Evolutionary conservation across 225 moss, liverwort and hornwort genomes (phyloP).

Genomic region (Thuidium tamariscinum): DNA sequence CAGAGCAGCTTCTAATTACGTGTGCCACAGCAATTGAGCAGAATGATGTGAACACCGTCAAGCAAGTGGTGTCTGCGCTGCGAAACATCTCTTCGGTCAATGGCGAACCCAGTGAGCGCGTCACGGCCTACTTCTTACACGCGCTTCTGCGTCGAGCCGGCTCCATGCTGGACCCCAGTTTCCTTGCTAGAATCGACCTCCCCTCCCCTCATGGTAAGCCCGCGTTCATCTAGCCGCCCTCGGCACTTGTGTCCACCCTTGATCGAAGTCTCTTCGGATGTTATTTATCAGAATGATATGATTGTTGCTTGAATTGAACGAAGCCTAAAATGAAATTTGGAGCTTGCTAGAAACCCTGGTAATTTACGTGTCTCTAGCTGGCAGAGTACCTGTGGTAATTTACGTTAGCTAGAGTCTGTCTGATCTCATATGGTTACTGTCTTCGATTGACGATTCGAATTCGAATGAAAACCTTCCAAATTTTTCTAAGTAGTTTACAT

Average conservation of each 20-base stretch:
- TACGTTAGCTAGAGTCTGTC: neutral
- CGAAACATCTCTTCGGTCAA: conserved; percentile 29
- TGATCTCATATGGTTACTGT: neutral
- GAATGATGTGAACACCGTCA: conserved; percentile 31
- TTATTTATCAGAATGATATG: neutral
- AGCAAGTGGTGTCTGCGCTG: conserved; percentile 41
- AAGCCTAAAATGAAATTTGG: neutral
- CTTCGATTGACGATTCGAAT: neutral
- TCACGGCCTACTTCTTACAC: conserved; percentile 47
- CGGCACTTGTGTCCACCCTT: neutral
- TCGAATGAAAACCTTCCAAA: neutral
- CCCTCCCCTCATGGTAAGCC: conserved; percentile 15
- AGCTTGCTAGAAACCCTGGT: neutral
- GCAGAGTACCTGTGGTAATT: too few species aligned
- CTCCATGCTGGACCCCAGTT: conserved; percentile 13
- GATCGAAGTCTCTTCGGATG: neutral
- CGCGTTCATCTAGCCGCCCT: neutral
- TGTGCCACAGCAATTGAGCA: conserved; percentile 62
- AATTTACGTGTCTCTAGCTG: neutral
- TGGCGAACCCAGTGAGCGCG: conserved; percentile 71
- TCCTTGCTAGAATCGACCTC: neutral
- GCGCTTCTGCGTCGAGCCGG: conserved; percentile 21
- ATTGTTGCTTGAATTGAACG: neutral
- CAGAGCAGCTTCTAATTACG: conserved; percentile 50
- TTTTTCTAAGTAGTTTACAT: too few species aligned